These are phyloP conservation scores for Xerocomellus dryophilus DNA, from an alignment of 768 basidiomycete species.

Conservation along the genomic window DNA sequence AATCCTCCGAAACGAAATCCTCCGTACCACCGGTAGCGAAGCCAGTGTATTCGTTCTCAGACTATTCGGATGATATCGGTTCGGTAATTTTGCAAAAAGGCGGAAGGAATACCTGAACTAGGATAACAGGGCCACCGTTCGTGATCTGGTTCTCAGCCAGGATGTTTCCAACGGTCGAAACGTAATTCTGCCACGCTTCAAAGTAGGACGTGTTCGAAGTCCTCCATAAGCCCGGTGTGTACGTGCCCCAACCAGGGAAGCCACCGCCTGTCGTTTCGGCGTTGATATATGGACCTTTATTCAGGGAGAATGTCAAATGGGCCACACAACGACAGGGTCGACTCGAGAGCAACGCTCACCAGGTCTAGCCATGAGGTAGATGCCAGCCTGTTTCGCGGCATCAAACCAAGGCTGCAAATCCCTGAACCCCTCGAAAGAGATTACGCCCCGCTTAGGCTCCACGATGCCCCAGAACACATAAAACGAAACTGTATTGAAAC, in stretches of 20 bases:
- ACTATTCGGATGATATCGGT: slow-evolving; percentile 26
- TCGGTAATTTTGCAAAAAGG: slow-evolving; percentile 29
- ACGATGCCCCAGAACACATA: slow-evolving; percentile 55
- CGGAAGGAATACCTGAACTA: slow-evolving; percentile 22
- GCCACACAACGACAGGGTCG: background rate
- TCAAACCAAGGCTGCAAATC: slow-evolving; percentile 30
- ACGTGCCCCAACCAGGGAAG: slow-evolving; percentile 59
- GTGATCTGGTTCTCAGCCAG: slow-evolving; percentile 56
- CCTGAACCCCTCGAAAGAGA: slow-evolving; percentile 51
- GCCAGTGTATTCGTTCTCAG: slow-evolving; percentile 53
- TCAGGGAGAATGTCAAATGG: background rate
- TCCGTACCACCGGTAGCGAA: slow-evolving; percentile 11
- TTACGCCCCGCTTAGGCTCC: slow-evolving; percentile 43
- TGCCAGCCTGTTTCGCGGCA: slow-evolving; percentile 27
- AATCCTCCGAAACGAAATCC: slow-evolving; percentile 40
- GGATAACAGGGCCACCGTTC: slow-evolving; percentile 55
- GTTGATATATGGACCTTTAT: slow-evolving; percentile 28
- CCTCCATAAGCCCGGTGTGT: slow-evolving; percentile 47
- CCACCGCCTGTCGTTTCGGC: slow-evolving; percentile 37
- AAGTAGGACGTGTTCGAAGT: slow-evolving; percentile 48
- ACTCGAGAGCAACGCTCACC: slow-evolving; percentile 9
- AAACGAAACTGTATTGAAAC: slow-evolving; percentile 44
- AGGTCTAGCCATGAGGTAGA: slow-evolving; percentile 29
- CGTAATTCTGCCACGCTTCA: slow-evolving; percentile 54
- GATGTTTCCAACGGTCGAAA: slow-evolving; percentile 47